A percentile compares a stretch with the other conserved stretches of the same genome.
phyloP scores from a whole-genome alignment of 139 green algal genomes.

The Raphidocelis subcapitata region DNA sequence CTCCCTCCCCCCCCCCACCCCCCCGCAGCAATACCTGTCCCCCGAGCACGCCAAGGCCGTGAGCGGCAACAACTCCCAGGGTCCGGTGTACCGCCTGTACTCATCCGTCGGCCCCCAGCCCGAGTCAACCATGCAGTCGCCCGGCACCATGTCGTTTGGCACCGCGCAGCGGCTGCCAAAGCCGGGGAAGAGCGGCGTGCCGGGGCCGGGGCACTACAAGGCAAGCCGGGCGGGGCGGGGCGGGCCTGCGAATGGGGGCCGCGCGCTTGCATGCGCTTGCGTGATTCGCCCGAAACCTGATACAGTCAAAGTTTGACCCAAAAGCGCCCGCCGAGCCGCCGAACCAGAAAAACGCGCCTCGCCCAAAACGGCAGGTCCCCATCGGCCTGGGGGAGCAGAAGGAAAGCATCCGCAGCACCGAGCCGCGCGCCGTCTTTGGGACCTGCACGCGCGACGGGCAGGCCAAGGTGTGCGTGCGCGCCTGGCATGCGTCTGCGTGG shows the following conservation, averaged over 20 bases:
- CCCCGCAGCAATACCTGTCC: conserved; percentile 27
- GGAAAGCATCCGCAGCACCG: conserved; percentile 47
- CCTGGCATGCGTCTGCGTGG: not conserved
- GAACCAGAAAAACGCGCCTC: no score
- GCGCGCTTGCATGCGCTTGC: no score
- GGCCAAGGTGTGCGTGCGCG: conserved; percentile 45
- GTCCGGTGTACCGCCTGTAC: conserved; percentile 25
- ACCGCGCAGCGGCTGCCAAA: conserved; percentile 24
- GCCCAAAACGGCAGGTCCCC: no score
- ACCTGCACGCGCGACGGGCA: conserved; percentile 46
- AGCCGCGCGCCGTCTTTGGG: conserved; percentile 49
- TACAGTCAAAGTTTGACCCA: no score
- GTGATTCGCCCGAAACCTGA: no score
- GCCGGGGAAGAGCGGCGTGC: conserved; percentile 18
- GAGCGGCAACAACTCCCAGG: conserved; percentile 30
- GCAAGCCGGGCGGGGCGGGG: no score
- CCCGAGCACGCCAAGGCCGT: conserved; percentile 26
- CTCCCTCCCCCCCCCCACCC: no score
- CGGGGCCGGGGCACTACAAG: conserved; percentile 29
- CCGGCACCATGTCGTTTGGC: conserved; percentile 30
- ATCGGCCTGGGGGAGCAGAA: conserved; percentile 47
- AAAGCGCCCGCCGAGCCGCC: no score
- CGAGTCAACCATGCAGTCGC: conserved; percentile 5
- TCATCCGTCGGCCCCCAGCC: conserved; percentile 23
- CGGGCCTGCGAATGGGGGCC: no score